Base-by-base conservation (phyloP, 495 filamentous ascomycete genomes). In the Melanomma pulvis-pyrius region DNA sequence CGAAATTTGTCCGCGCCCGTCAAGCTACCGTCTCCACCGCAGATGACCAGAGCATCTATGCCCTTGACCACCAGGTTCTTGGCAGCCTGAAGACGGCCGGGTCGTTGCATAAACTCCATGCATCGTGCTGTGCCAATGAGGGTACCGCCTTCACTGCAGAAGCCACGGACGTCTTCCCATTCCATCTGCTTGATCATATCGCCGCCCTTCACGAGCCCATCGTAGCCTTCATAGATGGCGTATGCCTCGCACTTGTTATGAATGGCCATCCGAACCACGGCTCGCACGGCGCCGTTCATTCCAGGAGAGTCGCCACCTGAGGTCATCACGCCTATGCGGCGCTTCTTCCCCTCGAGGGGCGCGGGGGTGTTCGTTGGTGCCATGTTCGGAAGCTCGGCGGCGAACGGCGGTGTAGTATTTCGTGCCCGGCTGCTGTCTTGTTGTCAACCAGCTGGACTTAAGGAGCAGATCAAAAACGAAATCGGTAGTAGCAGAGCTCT, bases 111-210 rank as follows among this genome's bases (percentile, higher is more conserved):
- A 80, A 99, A 99, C 36, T 85, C 85, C 83, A 86, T 88, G 77
- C 92, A 96, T 46, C 96, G 84, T 26, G 96, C 96, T 26, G 96
- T 97, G 28, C 96, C 96, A 75, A 99, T 99, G 63, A 98, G 82
- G 1, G 96, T 99, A 65, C 96, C 96, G 59, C 96, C 96, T 77
- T 96, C 92, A 6, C 91, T 94, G 51, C 96, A 82, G 83, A 87
- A 98, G 60, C 96, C 94, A 54, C 96, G 89, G 47, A 99, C 96
- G 77, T 97, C 94, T 63, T 93, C 86, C 96, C 96, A 99, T 51
- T 84, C 78, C 84, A 96, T 86, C 79, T 92, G 85, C 59, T 85
- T 84, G 76, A 98, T 98, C 76, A 94, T 84, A 68, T 90, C 83
- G 11, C 92, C 91, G 72, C 93, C 94, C 66, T 89, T 83, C 17